phyloP scores from a whole-genome alignment of 208 protist genomes.

The Trypanosoma scelopori region DNA sequence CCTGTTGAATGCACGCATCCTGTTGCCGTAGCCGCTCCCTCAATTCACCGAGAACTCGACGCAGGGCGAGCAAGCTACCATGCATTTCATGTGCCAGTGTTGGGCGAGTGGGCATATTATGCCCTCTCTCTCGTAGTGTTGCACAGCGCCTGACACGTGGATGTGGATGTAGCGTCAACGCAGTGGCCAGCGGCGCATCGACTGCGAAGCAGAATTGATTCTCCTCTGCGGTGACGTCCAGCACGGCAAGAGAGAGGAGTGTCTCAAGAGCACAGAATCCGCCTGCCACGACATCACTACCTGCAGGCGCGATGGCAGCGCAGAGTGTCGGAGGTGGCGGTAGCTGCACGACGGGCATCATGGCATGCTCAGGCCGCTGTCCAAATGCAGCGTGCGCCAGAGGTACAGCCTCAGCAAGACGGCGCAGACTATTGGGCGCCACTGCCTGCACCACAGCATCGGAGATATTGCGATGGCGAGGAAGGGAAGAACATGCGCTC shows the following conservation, averaged over 20 bases:
- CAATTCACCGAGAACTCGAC: constrained; percentile 3
- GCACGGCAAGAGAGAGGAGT: constrained; percentile 6
- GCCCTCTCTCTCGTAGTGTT: too few species aligned
- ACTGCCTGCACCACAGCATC: not conserved
- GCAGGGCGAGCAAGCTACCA: not conserved
- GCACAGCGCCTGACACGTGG: too few species aligned
- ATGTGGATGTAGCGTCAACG: not conserved
- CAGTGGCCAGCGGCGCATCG: not conserved
- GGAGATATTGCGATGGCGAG: too few species aligned
- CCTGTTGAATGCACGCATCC: not conserved
- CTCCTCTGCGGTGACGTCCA: not conserved
- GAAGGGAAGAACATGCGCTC: too few species aligned
- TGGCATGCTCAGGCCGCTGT: not conserved
- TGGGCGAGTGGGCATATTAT: not conserved
- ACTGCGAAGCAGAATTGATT: constrained; percentile 10
- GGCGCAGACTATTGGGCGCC: constrained; percentile 9
- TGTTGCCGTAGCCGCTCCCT: constrained; percentile 14
- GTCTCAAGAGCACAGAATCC: constrained; percentile 1
- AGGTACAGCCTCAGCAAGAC: constrained; percentile 4
- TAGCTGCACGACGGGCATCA: constrained; percentile 4
- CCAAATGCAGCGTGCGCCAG: constrained; percentile 3
- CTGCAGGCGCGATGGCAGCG: not conserved
- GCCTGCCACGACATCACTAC: not conserved
- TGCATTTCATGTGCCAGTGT: constrained; percentile 7
- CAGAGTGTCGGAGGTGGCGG: constrained; percentile 6